These are phyloP conservation scores for Capsella bursapastoris DNA, from an alignment of 345 rosid species.

Conservation along the genomic window DNA sequence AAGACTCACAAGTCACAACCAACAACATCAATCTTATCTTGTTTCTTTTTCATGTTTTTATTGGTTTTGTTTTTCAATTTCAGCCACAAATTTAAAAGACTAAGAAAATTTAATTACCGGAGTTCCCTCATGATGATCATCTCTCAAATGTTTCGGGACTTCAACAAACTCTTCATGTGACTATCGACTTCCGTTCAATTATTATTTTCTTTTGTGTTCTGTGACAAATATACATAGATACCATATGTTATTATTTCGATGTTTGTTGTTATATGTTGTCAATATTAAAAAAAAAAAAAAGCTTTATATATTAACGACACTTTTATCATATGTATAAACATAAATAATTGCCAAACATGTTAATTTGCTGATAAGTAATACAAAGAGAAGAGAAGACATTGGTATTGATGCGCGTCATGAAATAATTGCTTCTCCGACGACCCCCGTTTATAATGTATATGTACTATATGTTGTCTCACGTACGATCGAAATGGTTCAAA, in stretches of 20 bases:
- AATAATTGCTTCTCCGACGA: background rate
- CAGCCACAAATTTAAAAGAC: constrained; percentile 20
- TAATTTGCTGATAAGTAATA: background rate
- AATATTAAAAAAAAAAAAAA: no score
- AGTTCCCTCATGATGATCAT: background rate
- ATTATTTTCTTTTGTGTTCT: no score
- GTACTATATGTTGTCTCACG: background rate
- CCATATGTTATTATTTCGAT: no score
- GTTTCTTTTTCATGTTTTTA: background rate
- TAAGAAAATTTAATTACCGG: background rate
- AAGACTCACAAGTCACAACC: background rate
- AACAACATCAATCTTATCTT: constrained; percentile 35
- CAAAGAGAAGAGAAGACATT: background rate
- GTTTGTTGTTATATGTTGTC: no score
- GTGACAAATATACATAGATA: background rate
- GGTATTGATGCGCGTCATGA: background rate
- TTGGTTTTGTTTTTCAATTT: constrained; percentile 5
- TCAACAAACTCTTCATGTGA: constrained; percentile 8
- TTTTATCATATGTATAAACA: no score
- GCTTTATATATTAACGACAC: no score
- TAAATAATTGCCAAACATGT: background rate
- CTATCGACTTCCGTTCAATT: background rate
- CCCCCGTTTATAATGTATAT: background rate
- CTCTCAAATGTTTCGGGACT: constrained; percentile 5
- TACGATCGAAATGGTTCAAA: background rate